phyloP scores from a whole-genome alignment of 441 rosid species.

The Viola pubescens region DNA sequence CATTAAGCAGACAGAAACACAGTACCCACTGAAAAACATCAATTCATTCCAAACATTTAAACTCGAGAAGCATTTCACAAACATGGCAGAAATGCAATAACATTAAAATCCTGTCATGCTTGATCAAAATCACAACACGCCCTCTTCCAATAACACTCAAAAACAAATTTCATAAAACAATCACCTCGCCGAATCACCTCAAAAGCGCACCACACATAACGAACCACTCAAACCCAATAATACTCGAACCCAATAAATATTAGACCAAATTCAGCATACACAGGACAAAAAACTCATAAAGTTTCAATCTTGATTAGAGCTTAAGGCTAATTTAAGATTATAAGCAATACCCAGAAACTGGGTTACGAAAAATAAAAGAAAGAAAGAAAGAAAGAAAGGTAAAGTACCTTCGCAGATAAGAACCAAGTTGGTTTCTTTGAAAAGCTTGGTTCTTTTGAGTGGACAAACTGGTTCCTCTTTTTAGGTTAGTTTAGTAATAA shows the following conservation, averaged over 20 bases:
- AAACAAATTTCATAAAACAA: not conserved
- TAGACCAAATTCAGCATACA: constrained; percentile 11
- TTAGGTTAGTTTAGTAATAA: too few relatives aligned
- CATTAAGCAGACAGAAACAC: too few relatives aligned
- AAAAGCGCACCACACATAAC: constrained; percentile 2
- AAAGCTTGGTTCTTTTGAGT: too few relatives aligned
- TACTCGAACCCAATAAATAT: not conserved
- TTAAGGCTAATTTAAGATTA: constrained; percentile 20
- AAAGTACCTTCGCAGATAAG: constrained; percentile 5
- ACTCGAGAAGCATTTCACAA: too few relatives aligned
- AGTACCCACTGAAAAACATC: too few relatives aligned
- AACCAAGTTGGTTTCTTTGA: too few relatives aligned
- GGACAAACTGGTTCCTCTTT: too few relatives aligned
- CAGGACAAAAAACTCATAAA: constrained; percentile 22
- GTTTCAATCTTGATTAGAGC: constrained; percentile 20
- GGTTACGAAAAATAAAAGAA: constrained; percentile 3
- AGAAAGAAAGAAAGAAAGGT: constrained; percentile 6
- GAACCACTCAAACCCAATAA: not conserved
- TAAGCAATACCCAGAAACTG: constrained; percentile 23
- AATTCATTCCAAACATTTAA: too few relatives aligned
- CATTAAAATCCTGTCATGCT: too few relatives aligned
- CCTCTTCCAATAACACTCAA: too few relatives aligned
- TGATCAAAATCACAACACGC: too few relatives aligned
- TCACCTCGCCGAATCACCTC: constrained; percentile 4
- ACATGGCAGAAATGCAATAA: too few relatives aligned